These are phyloP conservation scores for Viola odorata DNA, from an alignment of 345 rosid genomes.

Conservation along the genomic window DNA sequence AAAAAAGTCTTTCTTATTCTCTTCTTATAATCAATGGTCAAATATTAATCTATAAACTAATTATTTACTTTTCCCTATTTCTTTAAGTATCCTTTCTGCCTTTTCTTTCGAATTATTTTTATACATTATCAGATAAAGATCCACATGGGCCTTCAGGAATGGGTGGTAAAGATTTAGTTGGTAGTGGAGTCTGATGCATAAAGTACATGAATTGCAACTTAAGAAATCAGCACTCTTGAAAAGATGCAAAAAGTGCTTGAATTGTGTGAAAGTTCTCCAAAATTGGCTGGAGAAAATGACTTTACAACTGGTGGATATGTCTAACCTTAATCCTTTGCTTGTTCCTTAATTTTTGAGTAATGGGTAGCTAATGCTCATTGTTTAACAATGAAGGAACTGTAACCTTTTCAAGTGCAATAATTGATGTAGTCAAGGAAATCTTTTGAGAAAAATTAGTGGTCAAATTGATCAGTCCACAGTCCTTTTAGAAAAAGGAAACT, in stretches of 20 bases:
- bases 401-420: not conserved
- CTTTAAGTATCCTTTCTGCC: too few species aligned
- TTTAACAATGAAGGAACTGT: too few species aligned
- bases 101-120: too few species aligned
- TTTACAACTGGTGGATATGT: too few species aligned
- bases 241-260: too few species aligned
- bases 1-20: conserved; percentile 5
- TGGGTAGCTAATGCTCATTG: too few species aligned
- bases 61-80: too few species aligned
- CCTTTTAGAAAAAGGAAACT: not conserved
- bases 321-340: too few species aligned
- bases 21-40: conserved; percentile 5
- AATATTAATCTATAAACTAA: too few species aligned
- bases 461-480: not conserved
- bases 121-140: conserved; percentile 1
- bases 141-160: conserved; percentile 19
- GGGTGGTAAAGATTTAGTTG: not conserved
- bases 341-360: too few species aligned
- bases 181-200: not conserved
- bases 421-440: not conserved
- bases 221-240: not conserved
- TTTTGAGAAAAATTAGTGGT: not conserved
- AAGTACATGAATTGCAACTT: not conserved
- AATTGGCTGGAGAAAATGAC: too few species aligned
- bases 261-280: too few species aligned